Evolutionary conservation across 768 basidiomycete species (phyloP).

Genomic region (Daedaleopsis sinensis): DNA sequence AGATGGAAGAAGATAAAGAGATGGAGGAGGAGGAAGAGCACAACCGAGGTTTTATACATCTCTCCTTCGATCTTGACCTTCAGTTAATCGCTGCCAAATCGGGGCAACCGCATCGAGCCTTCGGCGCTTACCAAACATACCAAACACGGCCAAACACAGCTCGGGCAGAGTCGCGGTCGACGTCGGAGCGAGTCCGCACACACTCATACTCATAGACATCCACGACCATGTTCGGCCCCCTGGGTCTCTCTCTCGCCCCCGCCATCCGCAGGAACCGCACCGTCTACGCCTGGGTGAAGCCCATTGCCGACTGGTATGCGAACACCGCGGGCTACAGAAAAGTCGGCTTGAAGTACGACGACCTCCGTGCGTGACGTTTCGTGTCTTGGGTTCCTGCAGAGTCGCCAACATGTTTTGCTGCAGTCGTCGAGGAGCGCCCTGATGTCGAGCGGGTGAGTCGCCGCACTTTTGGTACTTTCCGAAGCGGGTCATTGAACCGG

Average conservation of each 20-base stretch:
- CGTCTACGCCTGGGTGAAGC: conserved; percentile 69
- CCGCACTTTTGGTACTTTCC: not conserved
- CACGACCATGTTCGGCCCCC: conserved; percentile 57
- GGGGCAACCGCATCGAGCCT: conserved; percentile 13
- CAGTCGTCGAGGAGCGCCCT: conserved; percentile 77
- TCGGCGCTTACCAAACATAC: conserved; percentile 26
- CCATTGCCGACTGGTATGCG: conserved; percentile 84
- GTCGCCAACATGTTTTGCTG: not conserved
- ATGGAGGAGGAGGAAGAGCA: conserved; percentile 24
- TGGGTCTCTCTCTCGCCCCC: conserved; percentile 78
- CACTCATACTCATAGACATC: conserved; percentile 18
- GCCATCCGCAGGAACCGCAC: conserved; percentile 70
- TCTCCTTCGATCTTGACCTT: conserved; percentile 16
- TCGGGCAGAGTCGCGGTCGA: conserved; percentile 28
- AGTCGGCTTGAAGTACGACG: conserved; percentile 91
- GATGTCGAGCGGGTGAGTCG: conserved; percentile 75
- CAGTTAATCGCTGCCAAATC: conserved; percentile 27
- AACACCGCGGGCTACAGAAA: conserved; percentile 80
- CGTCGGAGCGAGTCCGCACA: conserved; percentile 9
- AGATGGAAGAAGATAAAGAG: conserved; percentile 34
- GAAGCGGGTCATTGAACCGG: not conserved
- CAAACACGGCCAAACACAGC: conserved; percentile 49
- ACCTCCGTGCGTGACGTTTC: conserved; percentile 70
- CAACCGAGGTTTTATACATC: conserved; percentile 32
- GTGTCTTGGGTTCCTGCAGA: not conserved